Evolutionary conservation across 306 rosid species (phyloP).

Genomic region (Medicago ruthenica): DNA sequence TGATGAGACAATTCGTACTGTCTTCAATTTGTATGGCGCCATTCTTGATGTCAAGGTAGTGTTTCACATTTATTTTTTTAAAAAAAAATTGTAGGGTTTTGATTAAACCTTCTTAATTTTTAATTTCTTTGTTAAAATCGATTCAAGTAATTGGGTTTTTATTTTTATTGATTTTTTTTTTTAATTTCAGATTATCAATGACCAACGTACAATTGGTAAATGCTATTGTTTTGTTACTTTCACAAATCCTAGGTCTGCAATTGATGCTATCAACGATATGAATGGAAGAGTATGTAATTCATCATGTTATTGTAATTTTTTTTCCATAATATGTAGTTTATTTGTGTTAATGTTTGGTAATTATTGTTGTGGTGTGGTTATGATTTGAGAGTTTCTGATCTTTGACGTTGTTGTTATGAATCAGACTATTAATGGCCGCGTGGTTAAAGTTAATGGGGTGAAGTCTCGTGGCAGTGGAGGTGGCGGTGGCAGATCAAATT

Average conservation of each 20-base stretch:
- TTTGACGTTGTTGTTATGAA: conserved; percentile 50
- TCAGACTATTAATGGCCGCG: conserved; percentile 81
- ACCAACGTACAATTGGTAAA: conserved; percentile 74
- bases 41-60: conserved; percentile 83
- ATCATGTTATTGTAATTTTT: background rate
- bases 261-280: conserved; percentile 87
- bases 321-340: background rate
- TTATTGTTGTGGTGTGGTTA: conserved; percentile 18
- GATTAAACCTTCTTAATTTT: background rate
- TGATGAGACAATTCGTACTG: conserved; percentile 64
- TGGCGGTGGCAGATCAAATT: conserved; percentile 61
- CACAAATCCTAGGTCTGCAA: conserved; percentile 84
- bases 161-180: background rate
- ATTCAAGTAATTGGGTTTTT: conserved; percentile 14
- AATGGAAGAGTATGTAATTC: conserved; percentile 80
- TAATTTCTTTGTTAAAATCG: background rate
- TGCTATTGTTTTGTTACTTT: conserved; percentile 95
- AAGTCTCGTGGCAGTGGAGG: conserved; percentile 69
- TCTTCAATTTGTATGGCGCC: conserved; percentile 82
- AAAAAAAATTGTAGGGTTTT: conserved; percentile 40
- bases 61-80: background rate
- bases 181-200: conserved; percentile 77
- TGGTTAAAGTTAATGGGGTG: conserved; percentile 84
- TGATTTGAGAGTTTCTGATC: conserved; percentile 19
- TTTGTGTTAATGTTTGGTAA: background rate